Conservation (phyloP, 352 stramenopile genomes). For the Pythium volutum region DNA sequence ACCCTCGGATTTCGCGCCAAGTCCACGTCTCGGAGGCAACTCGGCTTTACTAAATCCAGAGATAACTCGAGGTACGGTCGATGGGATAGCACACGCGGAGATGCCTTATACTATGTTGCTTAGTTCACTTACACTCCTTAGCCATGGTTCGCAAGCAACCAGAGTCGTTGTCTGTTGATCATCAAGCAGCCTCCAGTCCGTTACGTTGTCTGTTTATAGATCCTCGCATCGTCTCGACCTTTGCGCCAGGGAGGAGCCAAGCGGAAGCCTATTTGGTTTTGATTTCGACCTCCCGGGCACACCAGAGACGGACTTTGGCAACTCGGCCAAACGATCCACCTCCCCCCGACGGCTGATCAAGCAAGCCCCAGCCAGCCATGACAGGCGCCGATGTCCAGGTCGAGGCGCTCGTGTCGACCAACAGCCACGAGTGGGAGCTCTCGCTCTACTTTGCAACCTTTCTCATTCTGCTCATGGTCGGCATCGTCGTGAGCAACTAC, state of each 20-base stretch:
- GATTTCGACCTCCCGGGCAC: neutral
- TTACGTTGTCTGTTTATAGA: constrained; percentile 6
- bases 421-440: constrained; percentile 74
- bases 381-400: constrained; percentile 31
- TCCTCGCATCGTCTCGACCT: neutral
- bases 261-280: neutral
- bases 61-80: too few species aligned
- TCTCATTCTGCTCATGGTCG: constrained; percentile 67
- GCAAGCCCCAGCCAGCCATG: too few species aligned
- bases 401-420: constrained; percentile 41
- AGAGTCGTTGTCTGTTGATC: too few species aligned
- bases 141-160: too few species aligned
- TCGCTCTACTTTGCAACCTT: constrained; percentile 77
- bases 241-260: neutral
- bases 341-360: too few species aligned
- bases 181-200: neutral
- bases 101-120: too few species aligned
- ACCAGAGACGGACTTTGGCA: neutral
- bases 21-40: too few species aligned
- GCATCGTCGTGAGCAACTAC: constrained; percentile 81
- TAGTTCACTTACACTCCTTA: too few species aligned
- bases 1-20: too few species aligned
- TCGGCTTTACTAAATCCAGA: too few species aligned
- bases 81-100: too few species aligned
- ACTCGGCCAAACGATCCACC: neutral